Percentiles rank a stretch among this genome's conserved stretches.
These are phyloP conservation scores for Citrus australasica DNA, from an alignment of 345 rosid genomes.

Conservation along the genomic window DNA sequence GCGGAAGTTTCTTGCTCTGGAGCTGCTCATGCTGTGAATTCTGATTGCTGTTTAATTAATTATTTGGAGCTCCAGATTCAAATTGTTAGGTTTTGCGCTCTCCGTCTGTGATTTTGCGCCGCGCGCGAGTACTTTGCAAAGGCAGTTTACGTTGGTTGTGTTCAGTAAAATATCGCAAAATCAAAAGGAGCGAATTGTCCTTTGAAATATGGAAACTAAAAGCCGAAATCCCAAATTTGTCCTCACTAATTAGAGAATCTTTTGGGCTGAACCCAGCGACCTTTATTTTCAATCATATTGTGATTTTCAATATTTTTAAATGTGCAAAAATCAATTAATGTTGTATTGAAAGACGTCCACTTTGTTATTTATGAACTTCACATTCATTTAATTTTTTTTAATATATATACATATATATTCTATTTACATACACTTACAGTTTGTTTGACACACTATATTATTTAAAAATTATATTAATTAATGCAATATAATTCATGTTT, in stretches of 20 bases:
- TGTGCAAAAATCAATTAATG: too few species aligned
- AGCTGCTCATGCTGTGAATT: slow-evolving; percentile 36
- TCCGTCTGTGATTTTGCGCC: not conserved
- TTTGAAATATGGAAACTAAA: not conserved
- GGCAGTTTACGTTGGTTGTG: not conserved
- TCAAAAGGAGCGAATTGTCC: not conserved
- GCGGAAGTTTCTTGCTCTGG: slow-evolving; percentile 71
- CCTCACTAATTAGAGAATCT: not conserved
- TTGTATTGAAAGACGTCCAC: too few species aligned
- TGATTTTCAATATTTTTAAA: too few species aligned
- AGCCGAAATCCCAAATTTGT: not conserved
- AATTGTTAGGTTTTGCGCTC: not conserved
- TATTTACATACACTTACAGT: too few species aligned
- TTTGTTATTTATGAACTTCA: too few species aligned
- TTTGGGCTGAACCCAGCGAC: too few species aligned
- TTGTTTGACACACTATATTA: too few species aligned
- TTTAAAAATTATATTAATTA: fast-evolving
- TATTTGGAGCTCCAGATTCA: not conserved
- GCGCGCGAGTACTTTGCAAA: not conserved
- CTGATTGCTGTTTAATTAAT: too few species aligned
- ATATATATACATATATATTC: too few species aligned
- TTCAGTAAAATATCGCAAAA: not conserved
- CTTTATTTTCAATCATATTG: too few species aligned
- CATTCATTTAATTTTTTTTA: too few species aligned
- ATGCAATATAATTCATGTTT: too few species aligned